phyloP scores from a whole-genome alignment of 1,284 basidiomycete genomes.

The Caloboletus inedulis region DNA sequence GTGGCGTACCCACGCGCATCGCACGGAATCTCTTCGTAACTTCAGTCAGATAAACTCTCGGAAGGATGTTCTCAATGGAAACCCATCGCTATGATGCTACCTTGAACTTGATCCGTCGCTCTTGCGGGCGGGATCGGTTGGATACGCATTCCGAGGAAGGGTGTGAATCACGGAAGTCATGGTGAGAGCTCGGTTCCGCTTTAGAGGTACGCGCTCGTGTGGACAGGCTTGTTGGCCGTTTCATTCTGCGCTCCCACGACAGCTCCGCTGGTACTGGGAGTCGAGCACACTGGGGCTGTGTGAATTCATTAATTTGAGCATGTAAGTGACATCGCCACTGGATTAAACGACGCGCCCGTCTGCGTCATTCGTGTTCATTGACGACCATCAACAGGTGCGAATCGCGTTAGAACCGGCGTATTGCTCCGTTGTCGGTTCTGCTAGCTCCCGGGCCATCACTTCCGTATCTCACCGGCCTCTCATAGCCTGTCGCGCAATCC shows the following conservation, averaged over 20 bases:
- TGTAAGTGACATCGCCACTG: constrained; percentile 2
- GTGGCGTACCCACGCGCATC: not conserved
- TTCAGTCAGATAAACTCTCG: constrained; percentile 8
- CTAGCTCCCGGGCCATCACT: not conserved
- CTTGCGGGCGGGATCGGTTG: not conserved
- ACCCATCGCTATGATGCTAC: not conserved
- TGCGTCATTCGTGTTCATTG: not conserved
- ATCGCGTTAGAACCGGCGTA: not conserved
- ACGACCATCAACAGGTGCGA: not conserved
- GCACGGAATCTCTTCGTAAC: not conserved
- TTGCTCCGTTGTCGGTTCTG: not conserved
- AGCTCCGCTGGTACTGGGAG: too few species aligned
- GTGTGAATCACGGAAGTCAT: not conserved
- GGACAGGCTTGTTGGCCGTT: not conserved
- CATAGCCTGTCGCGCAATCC: not conserved
- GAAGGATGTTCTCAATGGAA: not conserved
- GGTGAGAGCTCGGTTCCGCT: constrained; percentile 4
- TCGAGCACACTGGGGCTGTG: not conserved
- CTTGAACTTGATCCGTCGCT: not conserved
- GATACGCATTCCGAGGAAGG: not conserved
- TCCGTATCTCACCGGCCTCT: not conserved
- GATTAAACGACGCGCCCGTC: not conserved
- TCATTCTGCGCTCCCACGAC: constrained; percentile 3
- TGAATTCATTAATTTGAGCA: constrained; percentile 5
- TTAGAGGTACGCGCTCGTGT: not conserved